A percentile compares a stretch with the other conserved stretches of the same genome.
Evolutionary conservation across 306 rosid genomes (phyloP).

Genomic region (Purshia tridentata): DNA sequence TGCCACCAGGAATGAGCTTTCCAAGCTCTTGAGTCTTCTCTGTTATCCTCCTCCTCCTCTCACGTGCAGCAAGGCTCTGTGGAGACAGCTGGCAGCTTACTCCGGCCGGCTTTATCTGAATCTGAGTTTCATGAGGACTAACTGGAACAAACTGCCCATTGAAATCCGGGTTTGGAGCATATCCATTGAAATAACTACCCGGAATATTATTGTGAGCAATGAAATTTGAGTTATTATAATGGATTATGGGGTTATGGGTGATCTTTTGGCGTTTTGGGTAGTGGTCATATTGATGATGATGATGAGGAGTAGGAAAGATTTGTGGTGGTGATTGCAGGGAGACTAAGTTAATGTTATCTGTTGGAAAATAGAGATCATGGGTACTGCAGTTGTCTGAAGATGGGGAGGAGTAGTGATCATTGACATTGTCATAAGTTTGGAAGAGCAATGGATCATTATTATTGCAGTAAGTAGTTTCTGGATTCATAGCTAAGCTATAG

Average conservation of each 20-base stretch:
- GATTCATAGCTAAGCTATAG: background rate
- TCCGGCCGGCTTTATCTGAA: background rate
- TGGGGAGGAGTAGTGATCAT: background rate
- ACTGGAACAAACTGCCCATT: background rate
- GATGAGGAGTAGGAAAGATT: background rate
- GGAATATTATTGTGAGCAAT: no score
- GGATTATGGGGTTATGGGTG: no score
- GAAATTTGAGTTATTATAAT: no score
- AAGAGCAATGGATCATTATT: background rate
- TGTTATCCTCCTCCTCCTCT: slow-evolving; percentile 76
- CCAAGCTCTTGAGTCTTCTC: slow-evolving; percentile 83
- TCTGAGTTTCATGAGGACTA: background rate
- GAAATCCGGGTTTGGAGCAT: background rate
- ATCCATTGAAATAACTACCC: background rate
- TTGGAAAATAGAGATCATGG: background rate
- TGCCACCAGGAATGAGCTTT: slow-evolving; percentile 69
- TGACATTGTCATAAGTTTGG: background rate
- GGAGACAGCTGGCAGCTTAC: slow-evolving; percentile 35
- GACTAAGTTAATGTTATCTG: background rate
- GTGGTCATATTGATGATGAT: background rate
- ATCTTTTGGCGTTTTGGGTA: slow-evolving; percentile 18
- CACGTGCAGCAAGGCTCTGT: slow-evolving; percentile 73
- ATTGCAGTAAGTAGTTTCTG: slow-evolving; percentile 1
- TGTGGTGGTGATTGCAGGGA: slow-evolving; percentile 9
- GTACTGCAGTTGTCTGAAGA: background rate